Evolutionary conservation across 1,284 basidiomycete genomes (phyloP).

Genomic region (Sutorius eximius): DNA sequence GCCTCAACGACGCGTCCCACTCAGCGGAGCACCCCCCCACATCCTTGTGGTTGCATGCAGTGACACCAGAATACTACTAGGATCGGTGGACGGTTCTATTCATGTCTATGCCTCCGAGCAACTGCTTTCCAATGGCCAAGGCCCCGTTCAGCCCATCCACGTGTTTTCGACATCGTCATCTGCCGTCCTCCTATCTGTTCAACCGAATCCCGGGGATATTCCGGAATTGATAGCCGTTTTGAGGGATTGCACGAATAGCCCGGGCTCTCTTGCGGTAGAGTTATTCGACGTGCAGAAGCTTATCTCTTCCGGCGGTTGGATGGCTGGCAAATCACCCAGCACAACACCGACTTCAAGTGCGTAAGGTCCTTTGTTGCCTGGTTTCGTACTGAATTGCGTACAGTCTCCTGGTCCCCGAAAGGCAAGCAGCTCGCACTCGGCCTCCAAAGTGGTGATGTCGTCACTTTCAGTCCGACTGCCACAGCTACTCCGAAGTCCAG

Average conservation of each 20-base stretch:
- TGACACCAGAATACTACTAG: slow-evolving; percentile 61
- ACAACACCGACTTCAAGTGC: slow-evolving; percentile 57
- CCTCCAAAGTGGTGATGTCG: slow-evolving; percentile 66
- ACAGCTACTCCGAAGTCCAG: slow-evolving; percentile 56
- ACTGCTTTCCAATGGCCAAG: slow-evolving; percentile 48
- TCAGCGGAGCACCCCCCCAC: slow-evolving; percentile 47
- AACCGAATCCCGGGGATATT: slow-evolving; percentile 65
- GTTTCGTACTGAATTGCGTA: slow-evolving; percentile 10
- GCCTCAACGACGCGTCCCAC: slow-evolving; percentile 48
- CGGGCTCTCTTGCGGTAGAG: slow-evolving; percentile 45
- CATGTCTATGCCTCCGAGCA: slow-evolving; percentile 54
- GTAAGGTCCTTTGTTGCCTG: slow-evolving; percentile 27
- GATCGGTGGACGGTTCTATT: slow-evolving; percentile 56
- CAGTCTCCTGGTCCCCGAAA: slow-evolving; percentile 83
- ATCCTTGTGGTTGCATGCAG: slow-evolving; percentile 55
- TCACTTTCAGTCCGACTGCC: slow-evolving; percentile 65
- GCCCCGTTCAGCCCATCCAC: slow-evolving; percentile 46
- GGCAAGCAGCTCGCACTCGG: slow-evolving; percentile 85
- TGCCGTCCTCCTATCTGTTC: slow-evolving; percentile 51
- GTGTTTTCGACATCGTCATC: slow-evolving; percentile 45
- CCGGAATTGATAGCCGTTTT: slow-evolving; percentile 62
- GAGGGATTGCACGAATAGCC: slow-evolving; percentile 41
- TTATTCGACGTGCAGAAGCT: slow-evolving; percentile 55
- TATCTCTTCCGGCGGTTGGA: slow-evolving; percentile 64
- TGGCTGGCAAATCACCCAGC: slow-evolving; percentile 45